A percentile compares a stretch with the other conserved stretches of the same genome.
These are phyloP conservation scores for Farysia itapuensis DNA, from an alignment of 1,284 basidiomycete species.

Conservation along the genomic window DNA sequence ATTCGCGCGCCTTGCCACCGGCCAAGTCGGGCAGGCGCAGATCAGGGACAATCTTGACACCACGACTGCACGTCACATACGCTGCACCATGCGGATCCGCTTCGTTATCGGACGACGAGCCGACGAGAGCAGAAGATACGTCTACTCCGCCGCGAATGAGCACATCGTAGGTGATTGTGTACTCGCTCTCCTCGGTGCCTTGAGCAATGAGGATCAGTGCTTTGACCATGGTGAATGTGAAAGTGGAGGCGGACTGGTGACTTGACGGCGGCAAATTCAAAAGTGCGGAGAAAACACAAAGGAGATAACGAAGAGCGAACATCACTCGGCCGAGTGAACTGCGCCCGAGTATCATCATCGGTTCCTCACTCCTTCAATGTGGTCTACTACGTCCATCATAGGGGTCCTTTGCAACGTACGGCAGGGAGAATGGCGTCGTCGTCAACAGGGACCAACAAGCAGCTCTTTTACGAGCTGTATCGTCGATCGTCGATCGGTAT, in stretches of 20 bases:
- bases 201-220: constrained; percentile 72
- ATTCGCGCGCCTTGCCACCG: constrained; percentile 62
- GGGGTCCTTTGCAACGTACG: too few species aligned
- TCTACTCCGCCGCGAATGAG: constrained; percentile 48
- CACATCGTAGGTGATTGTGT: constrained; percentile 53
- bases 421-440: too few species aligned
- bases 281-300: too few species aligned
- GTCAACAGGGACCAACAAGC: constrained; percentile 40
- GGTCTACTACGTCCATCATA: too few species aligned
- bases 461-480: constrained; percentile 53
- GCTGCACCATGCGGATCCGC: constrained; percentile 16
- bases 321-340: too few species aligned
- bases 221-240: constrained; percentile 8
- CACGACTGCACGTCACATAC: constrained; percentile 43
- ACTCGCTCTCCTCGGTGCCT: constrained; percentile 72
- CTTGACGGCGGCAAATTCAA: too few species aligned
- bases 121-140: constrained; percentile 35
- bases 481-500: constrained; percentile 71
- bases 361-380: too few species aligned
- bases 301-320: too few species aligned
- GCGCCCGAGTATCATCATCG: too few species aligned
- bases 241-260: too few species aligned
- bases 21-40: constrained; percentile 34
- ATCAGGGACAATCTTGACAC: constrained; percentile 53
- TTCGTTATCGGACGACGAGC: constrained; percentile 17